Evolutionary conservation across 2,329 filamentous ascomycete species (phyloP).

Genomic region (Aspergillus texensis): DNA sequence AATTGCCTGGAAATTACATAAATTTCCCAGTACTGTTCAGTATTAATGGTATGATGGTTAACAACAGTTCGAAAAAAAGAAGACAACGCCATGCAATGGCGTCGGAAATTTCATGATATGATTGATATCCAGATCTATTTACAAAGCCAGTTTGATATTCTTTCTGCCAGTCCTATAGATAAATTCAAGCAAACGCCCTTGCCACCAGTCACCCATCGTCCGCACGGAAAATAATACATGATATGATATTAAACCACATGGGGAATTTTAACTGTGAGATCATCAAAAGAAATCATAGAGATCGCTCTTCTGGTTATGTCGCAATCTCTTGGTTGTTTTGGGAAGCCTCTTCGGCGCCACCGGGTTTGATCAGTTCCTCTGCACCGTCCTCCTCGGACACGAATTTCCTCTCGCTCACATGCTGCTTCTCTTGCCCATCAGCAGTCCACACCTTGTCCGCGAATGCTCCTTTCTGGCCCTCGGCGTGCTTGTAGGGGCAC

Average conservation of each 20-base stretch:
- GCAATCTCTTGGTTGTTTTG: conserved; percentile 33
- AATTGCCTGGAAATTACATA: conserved; percentile 2
- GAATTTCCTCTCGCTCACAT: conserved; percentile 89
- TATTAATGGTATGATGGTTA: too few species aligned
- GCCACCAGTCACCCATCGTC: conserved; percentile 27
- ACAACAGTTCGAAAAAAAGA: background rate
- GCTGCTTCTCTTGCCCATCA: conserved; percentile 55
- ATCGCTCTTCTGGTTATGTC: conserved; percentile 25
- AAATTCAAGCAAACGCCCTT: conserved; percentile 27
- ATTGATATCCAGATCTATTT: conserved; percentile 31
- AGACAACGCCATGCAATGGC: background rate
- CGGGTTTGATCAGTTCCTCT: conserved; percentile 74
- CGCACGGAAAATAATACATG: conserved; percentile 30
- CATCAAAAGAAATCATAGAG: conserved; percentile 4
- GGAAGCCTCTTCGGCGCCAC: conserved; percentile 33
- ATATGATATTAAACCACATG: conserved; percentile 17
- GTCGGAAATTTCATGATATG: conserved; percentile 17
- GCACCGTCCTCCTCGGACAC: conserved; percentile 64
- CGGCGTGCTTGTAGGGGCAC: conserved; percentile 87
- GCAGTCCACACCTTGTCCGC: conserved; percentile 91
- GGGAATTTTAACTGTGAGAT: conserved; percentile 9
- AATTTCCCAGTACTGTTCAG: background rate
- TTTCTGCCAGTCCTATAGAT: conserved; percentile 19
- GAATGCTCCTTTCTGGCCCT: conserved; percentile 84
- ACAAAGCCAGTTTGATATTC: conserved; percentile 18